Evolutionary conservation across 2,329 filamentous ascomycete species (phyloP), one percentile per base, ranked within the genome.

Genomic region (Fusarium sp.): DNA sequence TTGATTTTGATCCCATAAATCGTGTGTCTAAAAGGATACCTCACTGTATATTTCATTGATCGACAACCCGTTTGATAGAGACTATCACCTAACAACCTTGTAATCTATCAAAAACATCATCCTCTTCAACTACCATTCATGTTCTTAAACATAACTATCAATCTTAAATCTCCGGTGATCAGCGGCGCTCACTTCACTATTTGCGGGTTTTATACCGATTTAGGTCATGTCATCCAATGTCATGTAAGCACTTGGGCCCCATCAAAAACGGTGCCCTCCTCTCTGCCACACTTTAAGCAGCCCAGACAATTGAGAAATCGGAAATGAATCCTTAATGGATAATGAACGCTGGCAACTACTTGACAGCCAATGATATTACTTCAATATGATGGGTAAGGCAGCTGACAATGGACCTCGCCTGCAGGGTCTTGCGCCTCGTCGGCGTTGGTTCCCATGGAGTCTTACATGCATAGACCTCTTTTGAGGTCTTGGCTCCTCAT

Each of bases 391-490:
- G n/a, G 34, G 7, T 18, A 21, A 41, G 14, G 23, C 34, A 28
- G 18, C 43, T 46, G 41, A 43, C 26, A 44, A 23, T 26, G 31
- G n/a, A 23, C 31, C 31, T n/a, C 49, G 45, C 26, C 31, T 31
- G 49, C 41, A 39, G 41, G 59, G 46, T n/a, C 43, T 50, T 65
- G 46, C 45, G 31, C 45, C 41, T 63, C 42, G 39, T 26, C 57
- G 42, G 59, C 39, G 54, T 59, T 60, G 43, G 51, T 46, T 58
- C 46, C 28, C 34, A 70, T 30, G 12, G 28, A 30, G 67, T 67
- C 67, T 70, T 58, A 68, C 67, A 54, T 70, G 67, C 67, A 70
- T 70, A 51, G 50, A 60, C 50, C 67, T 62, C 44, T 51, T 39
- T 46, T 16, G 51, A 63, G 62, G 62, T 37, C 58, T 49, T 52